phyloP scores from a whole-genome alignment of 164 flowering plant genomes.

The Dillenia suffruticosa region DNA sequence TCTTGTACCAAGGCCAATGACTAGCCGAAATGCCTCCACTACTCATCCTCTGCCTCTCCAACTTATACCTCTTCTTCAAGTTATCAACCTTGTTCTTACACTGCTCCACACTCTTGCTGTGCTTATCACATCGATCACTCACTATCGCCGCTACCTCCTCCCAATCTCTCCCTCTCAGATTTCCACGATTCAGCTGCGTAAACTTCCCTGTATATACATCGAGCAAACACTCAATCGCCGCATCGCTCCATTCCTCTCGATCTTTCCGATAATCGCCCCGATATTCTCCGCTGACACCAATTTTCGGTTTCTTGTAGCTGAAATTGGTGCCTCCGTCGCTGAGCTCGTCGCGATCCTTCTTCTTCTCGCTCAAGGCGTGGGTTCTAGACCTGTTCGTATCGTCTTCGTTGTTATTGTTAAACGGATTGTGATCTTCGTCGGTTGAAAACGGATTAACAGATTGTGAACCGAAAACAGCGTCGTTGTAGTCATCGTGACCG shows the following conservation, averaged over 20 bases:
- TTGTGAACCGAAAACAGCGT: conserved; percentile 32
- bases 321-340: conserved; percentile 44
- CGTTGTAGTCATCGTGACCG: conserved; percentile 25
- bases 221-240: conserved; percentile 58
- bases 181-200: conserved; percentile 58
- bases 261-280: conserved; percentile 46
- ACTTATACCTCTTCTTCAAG: conserved; percentile 89
- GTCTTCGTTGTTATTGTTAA: conserved; percentile 22
- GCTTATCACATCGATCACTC: conserved; percentile 62
- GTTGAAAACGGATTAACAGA: conserved; percentile 25
- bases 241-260: conserved; percentile 72
- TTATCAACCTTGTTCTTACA: conserved; percentile 96
- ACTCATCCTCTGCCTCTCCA: conserved; percentile 75
- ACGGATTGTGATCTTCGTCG: conserved; percentile 34
- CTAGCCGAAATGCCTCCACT: conserved; percentile 49
- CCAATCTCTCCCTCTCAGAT: conserved; percentile 71
- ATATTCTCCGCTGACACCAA: conserved; percentile 25
- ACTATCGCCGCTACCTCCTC: conserved; percentile 68
- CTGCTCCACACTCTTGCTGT: conserved; percentile 44
- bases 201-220: conserved; percentile 62
- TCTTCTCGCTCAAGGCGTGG: conserved; percentile 29
- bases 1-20: conserved; percentile 95
- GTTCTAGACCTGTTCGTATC: conserved; percentile 24
- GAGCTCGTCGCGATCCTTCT: conserved; percentile 53
- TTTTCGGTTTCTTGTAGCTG: conserved; percentile 25